Evolutionary conservation across 768 basidiomycete species (phyloP).

Genomic region (Cystofilobasidium bisporidii): DNA sequence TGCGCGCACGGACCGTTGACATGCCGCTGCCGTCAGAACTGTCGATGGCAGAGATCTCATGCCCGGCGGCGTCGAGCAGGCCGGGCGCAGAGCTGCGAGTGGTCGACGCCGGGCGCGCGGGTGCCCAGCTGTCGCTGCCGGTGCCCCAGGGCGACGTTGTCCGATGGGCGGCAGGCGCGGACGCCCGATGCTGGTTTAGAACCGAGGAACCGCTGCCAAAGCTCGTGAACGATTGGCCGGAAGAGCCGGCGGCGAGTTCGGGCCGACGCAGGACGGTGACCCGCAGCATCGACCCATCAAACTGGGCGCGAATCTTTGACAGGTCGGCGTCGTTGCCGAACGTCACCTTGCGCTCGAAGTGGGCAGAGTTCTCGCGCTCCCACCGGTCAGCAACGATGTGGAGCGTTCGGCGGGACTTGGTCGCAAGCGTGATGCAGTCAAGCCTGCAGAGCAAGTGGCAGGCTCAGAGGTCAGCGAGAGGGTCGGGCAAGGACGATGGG

Average conservation of each 20-base stretch:
- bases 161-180: background rate
- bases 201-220: background rate
- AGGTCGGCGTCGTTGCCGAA: constrained; percentile 26
- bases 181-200: background rate
- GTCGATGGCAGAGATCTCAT: background rate
- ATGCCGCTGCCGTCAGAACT: background rate
- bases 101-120: background rate
- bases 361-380: constrained; percentile 21
- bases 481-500: background rate
- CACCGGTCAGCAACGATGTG: constrained; percentile 28
- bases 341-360: constrained; percentile 26
- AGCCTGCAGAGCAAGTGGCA: constrained; percentile 15
- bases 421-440: constrained; percentile 27
- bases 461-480: too few relatives aligned
- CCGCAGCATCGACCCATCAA: constrained; percentile 12
- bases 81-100: background rate
- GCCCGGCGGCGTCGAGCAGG: background rate
- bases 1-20: background rate
- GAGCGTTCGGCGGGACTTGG: constrained; percentile 22
- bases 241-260: background rate
- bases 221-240: background rate
- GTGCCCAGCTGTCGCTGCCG: background rate
- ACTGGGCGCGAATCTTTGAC: constrained; percentile 22
- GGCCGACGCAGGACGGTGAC: constrained; percentile 14
- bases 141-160: background rate